Base-by-base conservation (phyloP, 192 early-diverging fungal genomes). In the Coemansia javaensis region DNA sequence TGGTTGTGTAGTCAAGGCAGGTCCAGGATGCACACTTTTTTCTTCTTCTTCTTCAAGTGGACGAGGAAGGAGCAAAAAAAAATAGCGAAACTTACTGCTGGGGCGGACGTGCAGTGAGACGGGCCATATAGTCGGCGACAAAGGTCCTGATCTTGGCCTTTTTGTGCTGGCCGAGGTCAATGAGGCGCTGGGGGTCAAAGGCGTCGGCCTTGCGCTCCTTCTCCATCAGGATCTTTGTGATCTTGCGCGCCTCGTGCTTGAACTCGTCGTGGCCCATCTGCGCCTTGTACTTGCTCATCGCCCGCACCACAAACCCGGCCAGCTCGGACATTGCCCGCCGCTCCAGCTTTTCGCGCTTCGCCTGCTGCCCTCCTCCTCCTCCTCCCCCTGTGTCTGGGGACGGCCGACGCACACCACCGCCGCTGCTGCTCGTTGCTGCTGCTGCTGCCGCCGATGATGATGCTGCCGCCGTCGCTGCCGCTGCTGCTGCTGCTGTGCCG, bases 171-270 rank as follows among this genome's bases (percentile, higher is more conserved):
- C 60, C 44, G 58, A 78, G 21, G 10, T 73, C 66, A 15, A 73
- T 56, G 10, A 78, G 58, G 57, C 59, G 64, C 12, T 39, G 39
- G 12, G 64, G 64, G 15, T 64, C 64, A 42, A 69, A 78, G 7
- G 53, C 42, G 9, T 53, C 50, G 25, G 50, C 44, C 47, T 67
- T 67, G 54, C 61, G 60, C 36, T 78, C 76, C 51, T 78, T 78
- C 39, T 78, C 76, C 64, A 78, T 56, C 28, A 78, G 38, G 23
- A 78, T 61, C 47, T 66, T 72, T 24, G 65, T 73, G 25, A 78
- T 53, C 46, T 78, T 78, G 30, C 66, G 60, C 3, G 76, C 76
- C 49, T 71, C 67, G 35, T 61, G 63, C 61, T 78, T 78, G 35
- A 78, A 78, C 20, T 63, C 50, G 11, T 68, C 69, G 44, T 64